Conservation (phyloP, 306 rosid genomes). For the Oxytropis ochrocephala region DNA sequence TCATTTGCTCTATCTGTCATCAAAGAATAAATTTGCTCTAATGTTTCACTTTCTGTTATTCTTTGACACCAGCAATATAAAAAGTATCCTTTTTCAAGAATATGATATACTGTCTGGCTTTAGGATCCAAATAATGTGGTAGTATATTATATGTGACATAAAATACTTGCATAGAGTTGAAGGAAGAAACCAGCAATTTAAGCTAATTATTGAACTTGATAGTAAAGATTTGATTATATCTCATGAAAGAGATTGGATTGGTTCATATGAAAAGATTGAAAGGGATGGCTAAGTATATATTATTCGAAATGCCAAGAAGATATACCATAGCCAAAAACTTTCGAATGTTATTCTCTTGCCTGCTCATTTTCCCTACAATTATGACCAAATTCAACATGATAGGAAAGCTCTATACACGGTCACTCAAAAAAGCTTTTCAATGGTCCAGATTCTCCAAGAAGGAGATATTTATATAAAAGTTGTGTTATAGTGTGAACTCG, state of each 20-base stretch:
- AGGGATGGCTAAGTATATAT: no score
- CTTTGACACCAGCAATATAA: neutral
- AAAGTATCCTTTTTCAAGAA: no score
- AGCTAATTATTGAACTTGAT: no score
- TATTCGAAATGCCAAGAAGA: no score
- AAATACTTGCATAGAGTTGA: no score
- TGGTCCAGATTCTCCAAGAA: slow-evolving; percentile 16
- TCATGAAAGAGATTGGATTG: neutral
- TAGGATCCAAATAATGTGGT: neutral
- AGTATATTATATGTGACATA: no score
- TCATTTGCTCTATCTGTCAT: neutral
- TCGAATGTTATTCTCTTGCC: slow-evolving; percentile 14
- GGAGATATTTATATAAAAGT: neutral
- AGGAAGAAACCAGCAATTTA: no score
- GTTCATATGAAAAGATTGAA: slow-evolving; percentile 8
- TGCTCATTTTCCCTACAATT: slow-evolving; percentile 15
- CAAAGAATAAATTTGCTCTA: neutral
- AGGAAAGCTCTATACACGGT: neutral
- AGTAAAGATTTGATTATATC: neutral
- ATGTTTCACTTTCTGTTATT: neutral
- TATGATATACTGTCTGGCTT: no score
- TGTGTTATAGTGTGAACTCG: neutral
- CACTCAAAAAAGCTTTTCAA: neutral
- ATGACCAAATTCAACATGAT: slow-evolving; percentile 19
- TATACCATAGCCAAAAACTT: neutral